These are phyloP conservation scores for Stellera chamaejasme DNA, from an alignment of 345 rosid genomes.

Conservation along the genomic window DNA sequence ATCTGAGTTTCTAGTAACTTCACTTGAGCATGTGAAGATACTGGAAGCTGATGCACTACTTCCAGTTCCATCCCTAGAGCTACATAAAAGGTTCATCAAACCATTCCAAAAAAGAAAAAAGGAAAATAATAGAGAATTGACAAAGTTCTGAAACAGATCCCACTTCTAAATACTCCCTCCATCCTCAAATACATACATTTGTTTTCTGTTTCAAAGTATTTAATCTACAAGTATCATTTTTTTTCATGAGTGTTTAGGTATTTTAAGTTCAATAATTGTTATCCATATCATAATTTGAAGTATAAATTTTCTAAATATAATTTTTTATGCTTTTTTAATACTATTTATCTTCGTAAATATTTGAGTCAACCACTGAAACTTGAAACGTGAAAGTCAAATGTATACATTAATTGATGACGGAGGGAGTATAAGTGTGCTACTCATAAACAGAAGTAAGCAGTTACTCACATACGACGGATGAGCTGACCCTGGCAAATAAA, in stretches of 20 bases:
- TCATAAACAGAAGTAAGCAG: too few species aligned
- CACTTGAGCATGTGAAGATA: conserved; percentile 2
- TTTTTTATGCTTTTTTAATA: too few species aligned
- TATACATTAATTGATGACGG: not conserved
- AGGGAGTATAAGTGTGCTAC: too few species aligned
- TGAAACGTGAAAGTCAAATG: not conserved
- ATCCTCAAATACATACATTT: too few species aligned
- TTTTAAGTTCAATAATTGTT: too few species aligned
- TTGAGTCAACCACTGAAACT: not conserved
- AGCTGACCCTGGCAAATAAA: conserved; percentile 46
- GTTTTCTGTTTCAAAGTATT: too few species aligned
- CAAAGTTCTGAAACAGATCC: conserved; percentile 2
- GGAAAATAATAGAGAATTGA: not conserved
- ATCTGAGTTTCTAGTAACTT: not conserved
- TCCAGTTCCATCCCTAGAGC: conserved; percentile 3
- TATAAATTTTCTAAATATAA: too few species aligned
- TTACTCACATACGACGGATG: conserved; percentile 32
- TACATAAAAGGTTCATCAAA: not conserved
- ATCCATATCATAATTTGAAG: too few species aligned
- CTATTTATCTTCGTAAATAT: not conserved
- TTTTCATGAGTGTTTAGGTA: too few species aligned
- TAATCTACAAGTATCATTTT: too few species aligned
- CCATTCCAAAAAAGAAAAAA: not conserved
- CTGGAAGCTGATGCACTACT: conserved; percentile 4
- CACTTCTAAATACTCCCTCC: not conserved